Evolutionary conservation across 2,329 filamentous ascomycete genomes (phyloP).

Genomic region (Fusarium piperis): DNA sequence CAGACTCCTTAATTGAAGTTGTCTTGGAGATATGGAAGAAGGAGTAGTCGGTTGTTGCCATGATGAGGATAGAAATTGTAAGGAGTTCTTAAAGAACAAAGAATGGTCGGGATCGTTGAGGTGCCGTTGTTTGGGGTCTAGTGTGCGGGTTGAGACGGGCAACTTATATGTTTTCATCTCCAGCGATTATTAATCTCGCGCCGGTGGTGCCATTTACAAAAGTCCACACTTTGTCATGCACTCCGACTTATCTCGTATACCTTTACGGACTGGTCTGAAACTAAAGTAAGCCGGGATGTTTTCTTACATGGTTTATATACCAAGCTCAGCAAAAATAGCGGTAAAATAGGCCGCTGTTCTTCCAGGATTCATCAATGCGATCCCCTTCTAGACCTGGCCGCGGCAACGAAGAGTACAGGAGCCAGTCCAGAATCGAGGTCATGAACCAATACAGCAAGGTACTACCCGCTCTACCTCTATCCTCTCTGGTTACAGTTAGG

Average conservation of each 20-base stretch:
- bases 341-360: not conserved
- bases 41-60: not conserved
- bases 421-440: not conserved
- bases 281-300: not conserved
- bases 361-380: not conserved
- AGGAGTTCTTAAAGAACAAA: not conserved
- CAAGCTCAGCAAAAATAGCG: not conserved
- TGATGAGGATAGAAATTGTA: not conserved
- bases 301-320: not conserved
- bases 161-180: not conserved
- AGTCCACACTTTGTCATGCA: not conserved
- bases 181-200: not conserved
- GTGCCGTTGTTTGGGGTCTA: not conserved
- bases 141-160: not conserved
- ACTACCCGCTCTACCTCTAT: not conserved
- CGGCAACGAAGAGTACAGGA: not conserved
- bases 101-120: not conserved
- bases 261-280: not conserved
- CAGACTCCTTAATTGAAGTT: not conserved
- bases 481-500: not conserved
- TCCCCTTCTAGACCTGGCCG: not conserved
- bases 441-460: not conserved
- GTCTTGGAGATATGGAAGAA: not conserved
- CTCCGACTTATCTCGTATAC: not conserved
- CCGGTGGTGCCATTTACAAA: not conserved